Percentiles rank a stretch among this genome's conserved stretches.
These are phyloP conservation scores for Antrodiella citrinella DNA, from an alignment of 768 basidiomycete species.

Conservation along the genomic window DNA sequence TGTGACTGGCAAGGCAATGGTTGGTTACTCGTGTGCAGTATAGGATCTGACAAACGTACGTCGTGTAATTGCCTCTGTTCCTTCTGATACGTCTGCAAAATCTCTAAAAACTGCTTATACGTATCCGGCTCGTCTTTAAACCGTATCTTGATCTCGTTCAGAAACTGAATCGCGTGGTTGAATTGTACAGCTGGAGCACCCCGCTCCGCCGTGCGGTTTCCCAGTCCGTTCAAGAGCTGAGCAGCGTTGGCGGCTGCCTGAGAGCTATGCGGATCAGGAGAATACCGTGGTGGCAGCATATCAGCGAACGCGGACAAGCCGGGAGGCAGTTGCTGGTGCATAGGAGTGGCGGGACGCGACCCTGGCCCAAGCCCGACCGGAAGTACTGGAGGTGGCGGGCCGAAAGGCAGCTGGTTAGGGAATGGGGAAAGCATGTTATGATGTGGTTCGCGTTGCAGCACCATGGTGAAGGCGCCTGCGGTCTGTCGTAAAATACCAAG, in stretches of 20 bases:
- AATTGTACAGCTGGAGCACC: conserved; percentile 48
- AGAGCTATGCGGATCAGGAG: conserved; percentile 28
- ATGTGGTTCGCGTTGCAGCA: conserved; percentile 22
- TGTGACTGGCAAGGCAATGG: conserved; percentile 38
- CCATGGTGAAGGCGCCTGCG: conserved; percentile 32
- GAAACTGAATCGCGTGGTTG: conserved; percentile 91
- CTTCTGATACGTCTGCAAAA: conserved; percentile 81
- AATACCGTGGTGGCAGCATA: conserved; percentile 30
- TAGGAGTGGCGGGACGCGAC: conserved; percentile 45
- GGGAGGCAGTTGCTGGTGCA: conserved; percentile 27
- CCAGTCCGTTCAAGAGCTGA: conserved; percentile 56
- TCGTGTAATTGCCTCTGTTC: conserved; percentile 63
- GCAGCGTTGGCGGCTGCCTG: conserved; percentile 32
- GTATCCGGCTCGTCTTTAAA: conserved; percentile 86
- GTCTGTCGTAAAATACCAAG: conserved; percentile 62
- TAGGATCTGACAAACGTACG: conserved; percentile 33
- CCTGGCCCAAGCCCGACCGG: conserved; percentile 29
- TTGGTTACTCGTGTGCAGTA: background rate
- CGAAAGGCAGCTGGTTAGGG: conserved; percentile 13
- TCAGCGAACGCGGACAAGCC: conserved; percentile 14
- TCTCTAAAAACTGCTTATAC: conserved; percentile 85
- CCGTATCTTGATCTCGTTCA: conserved; percentile 96
- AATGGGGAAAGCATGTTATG: conserved; percentile 13
- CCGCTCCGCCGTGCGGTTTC: conserved; percentile 15
- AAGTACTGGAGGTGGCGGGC: conserved; percentile 18